These are phyloP conservation scores for Lycium barbarum DNA, from an alignment of 257 asterid genomes.

Conservation along the genomic window DNA sequence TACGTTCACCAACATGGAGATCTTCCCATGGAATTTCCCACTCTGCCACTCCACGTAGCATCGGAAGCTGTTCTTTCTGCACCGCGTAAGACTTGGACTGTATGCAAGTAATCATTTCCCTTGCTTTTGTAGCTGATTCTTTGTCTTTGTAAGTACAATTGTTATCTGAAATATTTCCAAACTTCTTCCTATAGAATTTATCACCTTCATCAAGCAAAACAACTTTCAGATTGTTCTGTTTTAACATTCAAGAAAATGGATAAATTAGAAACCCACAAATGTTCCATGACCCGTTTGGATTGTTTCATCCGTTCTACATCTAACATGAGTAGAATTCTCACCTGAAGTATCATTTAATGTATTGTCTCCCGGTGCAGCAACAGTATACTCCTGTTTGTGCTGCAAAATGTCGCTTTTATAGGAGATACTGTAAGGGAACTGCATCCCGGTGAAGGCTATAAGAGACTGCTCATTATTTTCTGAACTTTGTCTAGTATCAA, in stretches of 20 bases:
- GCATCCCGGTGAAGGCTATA: constrained; percentile 53
- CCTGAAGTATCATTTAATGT: constrained; percentile 43
- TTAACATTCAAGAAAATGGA: constrained; percentile 17
- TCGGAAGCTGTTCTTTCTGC: constrained; percentile 57
- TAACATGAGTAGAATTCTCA: constrained; percentile 40
- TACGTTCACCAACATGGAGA: constrained; percentile 95
- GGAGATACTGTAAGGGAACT: constrained; percentile 38
- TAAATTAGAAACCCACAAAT: not conserved
- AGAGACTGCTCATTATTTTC: constrained; percentile 50
- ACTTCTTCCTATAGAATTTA: constrained; percentile 32
- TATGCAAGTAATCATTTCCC: constrained; percentile 39
- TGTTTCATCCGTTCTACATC: constrained; percentile 44
- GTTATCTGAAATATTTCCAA: constrained; percentile 16
- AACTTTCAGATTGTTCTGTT: constrained; percentile 24
- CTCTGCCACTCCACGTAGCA: constrained; percentile 79
- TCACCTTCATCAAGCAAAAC: constrained; percentile 34
- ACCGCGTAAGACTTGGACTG: constrained; percentile 49
- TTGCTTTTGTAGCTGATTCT: constrained; percentile 36
- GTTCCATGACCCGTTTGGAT: constrained; percentile 37
- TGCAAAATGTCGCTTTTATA: constrained; percentile 37
- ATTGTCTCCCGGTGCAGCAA: constrained; percentile 34
- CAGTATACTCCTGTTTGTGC: constrained; percentile 41
- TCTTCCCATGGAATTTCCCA: constrained; percentile 94
- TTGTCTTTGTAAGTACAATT: constrained; percentile 34
- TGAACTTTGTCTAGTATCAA: constrained; percentile 40